Conservation (phyloP, 345 rosid species). For the Arabidopsis suecica region DNA sequence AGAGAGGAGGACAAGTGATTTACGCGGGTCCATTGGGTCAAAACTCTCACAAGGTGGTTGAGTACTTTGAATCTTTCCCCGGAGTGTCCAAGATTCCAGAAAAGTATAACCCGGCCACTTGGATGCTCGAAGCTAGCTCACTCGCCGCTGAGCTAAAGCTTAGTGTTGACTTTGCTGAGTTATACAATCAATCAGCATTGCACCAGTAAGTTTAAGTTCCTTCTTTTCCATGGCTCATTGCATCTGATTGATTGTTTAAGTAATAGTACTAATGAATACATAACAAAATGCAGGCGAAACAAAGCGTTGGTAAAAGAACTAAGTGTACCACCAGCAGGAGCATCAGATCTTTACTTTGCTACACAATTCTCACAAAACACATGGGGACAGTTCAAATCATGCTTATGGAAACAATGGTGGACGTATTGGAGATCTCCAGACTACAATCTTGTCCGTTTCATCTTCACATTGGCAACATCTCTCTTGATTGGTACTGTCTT, state of each 20-base stretch:
- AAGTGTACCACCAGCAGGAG: conserved; percentile 55
- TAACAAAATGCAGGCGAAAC: conserved; percentile 51
- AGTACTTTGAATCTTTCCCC: conserved; percentile 73
- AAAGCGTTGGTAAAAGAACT: conserved; percentile 60
- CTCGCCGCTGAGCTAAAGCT: conserved; percentile 69
- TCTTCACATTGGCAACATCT: conserved; percentile 55
- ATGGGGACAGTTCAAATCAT: conserved; percentile 67
- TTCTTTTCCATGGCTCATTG: not conserved
- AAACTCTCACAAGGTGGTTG: conserved; percentile 67
- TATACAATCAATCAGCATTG: conserved; percentile 60
- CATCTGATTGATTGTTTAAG: conserved; percentile 13
- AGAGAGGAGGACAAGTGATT: conserved; percentile 86
- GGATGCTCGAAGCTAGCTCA: conserved; percentile 92
- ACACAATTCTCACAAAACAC: conserved; percentile 56
- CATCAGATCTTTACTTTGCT: conserved; percentile 55
- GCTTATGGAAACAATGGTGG: conserved; percentile 76
- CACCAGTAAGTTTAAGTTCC: conserved; percentile 53
- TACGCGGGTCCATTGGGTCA: conserved; percentile 68
- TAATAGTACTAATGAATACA: conserved; percentile 10
- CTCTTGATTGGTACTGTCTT: conserved; percentile 62
- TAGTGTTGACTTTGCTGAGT: conserved; percentile 70
- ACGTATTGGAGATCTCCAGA: conserved; percentile 79
- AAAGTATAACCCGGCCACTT: conserved; percentile 78
- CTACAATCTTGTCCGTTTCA: conserved; percentile 60
- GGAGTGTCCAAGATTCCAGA: conserved; percentile 73